phyloP scores from a whole-genome alignment of 2,329 filamentous ascomycete species.

The Aspergillus pseudoglaucus region DNA sequence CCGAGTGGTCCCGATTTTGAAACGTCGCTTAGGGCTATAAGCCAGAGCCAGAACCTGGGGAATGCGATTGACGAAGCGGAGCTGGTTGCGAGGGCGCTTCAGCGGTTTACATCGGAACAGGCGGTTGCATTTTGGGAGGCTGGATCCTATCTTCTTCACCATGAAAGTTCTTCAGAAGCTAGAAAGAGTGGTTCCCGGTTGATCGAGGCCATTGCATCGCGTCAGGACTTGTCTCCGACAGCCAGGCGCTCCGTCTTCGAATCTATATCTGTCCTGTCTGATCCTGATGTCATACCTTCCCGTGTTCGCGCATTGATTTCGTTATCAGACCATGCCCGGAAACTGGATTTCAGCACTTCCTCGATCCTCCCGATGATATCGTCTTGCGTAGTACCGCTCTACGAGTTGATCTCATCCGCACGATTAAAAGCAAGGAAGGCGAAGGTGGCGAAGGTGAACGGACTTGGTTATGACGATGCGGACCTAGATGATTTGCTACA shows the following conservation, averaged over 20 bases:
- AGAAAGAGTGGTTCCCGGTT: constrained; percentile 29
- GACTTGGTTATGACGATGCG: constrained; percentile 28
- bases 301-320: constrained; percentile 34
- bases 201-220: constrained; percentile 30
- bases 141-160: constrained; percentile 31
- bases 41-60: constrained; percentile 28
- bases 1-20: constrained; percentile 34
- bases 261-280: constrained; percentile 27
- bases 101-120: constrained; percentile 35
- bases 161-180: constrained; percentile 29
- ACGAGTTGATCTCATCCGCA: constrained; percentile 29
- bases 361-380: constrained; percentile 36
- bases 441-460: constrained; percentile 26
- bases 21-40: constrained; percentile 26
- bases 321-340: constrained; percentile 39
- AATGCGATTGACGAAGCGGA: constrained; percentile 36
- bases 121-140: constrained; percentile 35
- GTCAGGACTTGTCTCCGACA: constrained; percentile 33
- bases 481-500: constrained; percentile 34
- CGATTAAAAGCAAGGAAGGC: constrained; percentile 33
- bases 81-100: constrained; percentile 23
- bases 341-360: constrained; percentile 33
- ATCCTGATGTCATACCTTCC: constrained; percentile 32
- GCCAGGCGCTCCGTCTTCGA: constrained; percentile 30
- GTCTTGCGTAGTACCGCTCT: constrained; percentile 34